phyloP scores from a whole-genome alignment of 1,139 yeast genomes.

The Diutina ranongensis region DNA sequence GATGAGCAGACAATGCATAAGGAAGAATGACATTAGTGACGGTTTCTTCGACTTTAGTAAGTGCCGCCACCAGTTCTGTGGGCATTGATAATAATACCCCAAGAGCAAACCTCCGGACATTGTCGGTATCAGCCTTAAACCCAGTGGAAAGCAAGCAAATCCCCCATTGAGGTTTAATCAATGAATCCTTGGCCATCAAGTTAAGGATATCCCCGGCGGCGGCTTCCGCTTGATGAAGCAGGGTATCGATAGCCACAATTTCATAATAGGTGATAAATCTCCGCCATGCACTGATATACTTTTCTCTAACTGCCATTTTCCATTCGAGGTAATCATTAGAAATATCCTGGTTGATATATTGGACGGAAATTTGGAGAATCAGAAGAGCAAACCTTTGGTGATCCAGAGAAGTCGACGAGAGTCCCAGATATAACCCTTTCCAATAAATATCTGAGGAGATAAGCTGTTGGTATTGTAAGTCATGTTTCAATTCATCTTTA shows the following conservation, averaged over 20 bases:
- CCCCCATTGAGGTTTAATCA: slow-evolving; percentile 63
- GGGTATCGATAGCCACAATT: slow-evolving; percentile 74
- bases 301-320: slow-evolving; percentile 19
- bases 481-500: background rate
- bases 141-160: slow-evolving; percentile 66
- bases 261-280: slow-evolving; percentile 66
- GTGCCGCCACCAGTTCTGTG: slow-evolving; percentile 35
- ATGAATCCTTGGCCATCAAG: slow-evolving; percentile 39
- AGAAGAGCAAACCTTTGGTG: slow-evolving; percentile 57
- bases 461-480: background rate
- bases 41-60: slow-evolving; percentile 33
- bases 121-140: slow-evolving; percentile 65
- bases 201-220: slow-evolving; percentile 54
- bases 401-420: background rate
- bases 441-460: background rate
- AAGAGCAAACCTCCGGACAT: slow-evolving; percentile 59
- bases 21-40: slow-evolving; percentile 48
- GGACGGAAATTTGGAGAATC: slow-evolving; percentile 51
- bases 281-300: slow-evolving; percentile 50
- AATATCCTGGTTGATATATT: slow-evolving; percentile 28
- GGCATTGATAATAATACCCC: slow-evolving; percentile 46
- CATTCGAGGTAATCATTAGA: slow-evolving; percentile 35
- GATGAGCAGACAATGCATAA: slow-evolving; percentile 52
- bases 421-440: background rate
- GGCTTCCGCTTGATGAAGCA: slow-evolving; percentile 78